These are phyloP conservation scores for Fraxinus velutina DNA, from an alignment of 305 asterid genomes.

Conservation along the genomic window DNA sequence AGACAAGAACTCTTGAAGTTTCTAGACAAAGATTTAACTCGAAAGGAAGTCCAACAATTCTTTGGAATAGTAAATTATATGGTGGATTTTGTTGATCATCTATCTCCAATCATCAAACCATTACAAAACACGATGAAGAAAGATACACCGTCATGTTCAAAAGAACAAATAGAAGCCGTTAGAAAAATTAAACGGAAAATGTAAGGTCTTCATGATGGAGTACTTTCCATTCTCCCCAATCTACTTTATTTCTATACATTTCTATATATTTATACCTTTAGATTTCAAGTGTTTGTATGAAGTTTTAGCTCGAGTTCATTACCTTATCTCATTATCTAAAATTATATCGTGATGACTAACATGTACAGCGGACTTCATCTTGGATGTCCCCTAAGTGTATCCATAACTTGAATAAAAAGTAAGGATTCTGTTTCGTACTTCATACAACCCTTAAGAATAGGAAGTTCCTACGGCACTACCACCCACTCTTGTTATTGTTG, in stretches of 20 bases:
- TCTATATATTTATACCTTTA: too few relatives aligned
- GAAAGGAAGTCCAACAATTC: background rate
- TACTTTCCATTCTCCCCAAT: too few relatives aligned
- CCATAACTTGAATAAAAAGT: background rate
- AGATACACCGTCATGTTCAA: conserved; percentile 1
- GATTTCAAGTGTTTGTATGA: background rate
- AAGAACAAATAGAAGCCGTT: too few relatives aligned
- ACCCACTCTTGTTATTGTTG: background rate
- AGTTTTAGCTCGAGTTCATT: background rate
- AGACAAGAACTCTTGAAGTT: too few relatives aligned
- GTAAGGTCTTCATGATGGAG: too few relatives aligned
- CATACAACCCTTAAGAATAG: background rate
- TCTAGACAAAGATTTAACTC: too few relatives aligned
- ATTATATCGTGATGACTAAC: background rate
- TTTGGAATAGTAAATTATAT: background rate
- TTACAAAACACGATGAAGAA: conserved; percentile 63
- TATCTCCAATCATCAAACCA: background rate
- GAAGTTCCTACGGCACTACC: too few relatives aligned
- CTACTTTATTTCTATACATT: too few relatives aligned
- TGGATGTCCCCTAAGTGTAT: background rate
- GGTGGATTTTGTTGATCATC: background rate
- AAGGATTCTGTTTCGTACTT: background rate
- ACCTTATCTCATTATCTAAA: background rate
- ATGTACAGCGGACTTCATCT: background rate
- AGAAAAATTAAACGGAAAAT: too few relatives aligned